phyloP scores from a whole-genome alignment of 305 asterid genomes.

The Andrographis paniculata region DNA sequence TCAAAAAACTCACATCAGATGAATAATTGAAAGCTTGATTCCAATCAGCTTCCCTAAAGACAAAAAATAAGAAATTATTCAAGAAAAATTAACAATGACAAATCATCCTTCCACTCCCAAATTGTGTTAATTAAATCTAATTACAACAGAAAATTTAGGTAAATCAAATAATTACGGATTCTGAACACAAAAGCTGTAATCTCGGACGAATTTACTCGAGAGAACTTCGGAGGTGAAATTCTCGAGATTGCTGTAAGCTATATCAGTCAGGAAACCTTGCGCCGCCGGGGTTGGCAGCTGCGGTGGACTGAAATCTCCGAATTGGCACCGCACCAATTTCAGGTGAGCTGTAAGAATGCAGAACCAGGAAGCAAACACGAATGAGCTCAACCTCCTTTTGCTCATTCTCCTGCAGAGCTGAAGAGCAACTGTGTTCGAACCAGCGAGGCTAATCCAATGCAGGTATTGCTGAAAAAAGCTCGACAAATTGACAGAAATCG shows the following conservation, averaged over 20 bases:
- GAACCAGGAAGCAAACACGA: constrained; percentile 13
- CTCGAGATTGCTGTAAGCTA: constrained; percentile 32
- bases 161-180: constrained; percentile 36
- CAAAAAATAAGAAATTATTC: background rate
- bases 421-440: background rate
- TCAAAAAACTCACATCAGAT: constrained; percentile 46
- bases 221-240: constrained; percentile 46
- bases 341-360: constrained; percentile 16
- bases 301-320: constrained; percentile 22
- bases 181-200: constrained; percentile 53
- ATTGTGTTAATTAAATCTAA: background rate
- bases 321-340: constrained; percentile 46
- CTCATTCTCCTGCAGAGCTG: constrained; percentile 26
- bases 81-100: background rate
- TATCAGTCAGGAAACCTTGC: constrained; percentile 26
- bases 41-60: constrained; percentile 61
- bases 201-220: constrained; percentile 36
- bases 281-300: constrained; percentile 23
- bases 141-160: background rate
- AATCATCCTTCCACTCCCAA: background rate
- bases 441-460: background rate
- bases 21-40: constrained; percentile 58
- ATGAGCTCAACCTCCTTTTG: constrained; percentile 20
- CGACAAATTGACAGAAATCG: no score
- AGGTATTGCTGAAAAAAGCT: no score